Conservation (phyloP, 2,329 filamentous ascomycete species). For the Botrytis pseudocinerea region DNA sequence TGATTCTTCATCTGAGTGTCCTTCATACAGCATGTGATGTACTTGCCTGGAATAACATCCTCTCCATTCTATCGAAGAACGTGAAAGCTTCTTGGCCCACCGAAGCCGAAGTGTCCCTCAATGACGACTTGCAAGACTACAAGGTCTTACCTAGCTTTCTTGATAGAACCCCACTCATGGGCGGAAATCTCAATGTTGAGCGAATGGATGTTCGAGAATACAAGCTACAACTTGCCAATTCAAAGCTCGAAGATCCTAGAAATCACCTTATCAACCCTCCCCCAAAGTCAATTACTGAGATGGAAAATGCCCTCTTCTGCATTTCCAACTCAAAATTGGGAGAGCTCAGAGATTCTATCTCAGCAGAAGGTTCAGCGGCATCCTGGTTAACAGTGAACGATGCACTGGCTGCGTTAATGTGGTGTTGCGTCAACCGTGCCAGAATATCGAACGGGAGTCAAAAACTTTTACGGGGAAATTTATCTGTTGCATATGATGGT, state of each 20-base stretch:
- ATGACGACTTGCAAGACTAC: neutral
- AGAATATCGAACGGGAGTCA: neutral
- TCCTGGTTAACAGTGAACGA: slow-evolving; percentile 16
- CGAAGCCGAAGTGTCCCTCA: neutral
- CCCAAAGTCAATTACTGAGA: slow-evolving; percentile 11
- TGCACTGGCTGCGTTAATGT: slow-evolving; percentile 3
- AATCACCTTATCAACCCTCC: neutral
- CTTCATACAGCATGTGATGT: slow-evolving; percentile 17
- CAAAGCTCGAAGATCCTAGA: slow-evolving; percentile 7
- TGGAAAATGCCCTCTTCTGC: slow-evolving; percentile 13
- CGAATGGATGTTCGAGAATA: slow-evolving; percentile 18
- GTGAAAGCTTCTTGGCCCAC: slow-evolving; percentile 14
- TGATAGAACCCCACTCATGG: slow-evolving; percentile 15
- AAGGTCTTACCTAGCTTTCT: neutral
- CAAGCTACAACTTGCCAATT: slow-evolving; percentile 5
- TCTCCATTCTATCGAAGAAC: neutral
- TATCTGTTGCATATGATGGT: slow-evolving; percentile 5
- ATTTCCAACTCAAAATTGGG: neutral
- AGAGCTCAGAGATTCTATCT: neutral
- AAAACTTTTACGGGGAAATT: neutral
- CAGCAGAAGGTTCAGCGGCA: neutral
- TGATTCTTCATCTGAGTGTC: slow-evolving; percentile 19
- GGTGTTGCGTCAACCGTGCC: slow-evolving; percentile 10
- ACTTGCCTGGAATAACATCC: slow-evolving; percentile 2
- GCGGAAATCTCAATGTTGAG: neutral